These are phyloP conservation scores for Cadophora luteo-olivacea DNA, from an alignment of 2,329 filamentous ascomycete species.

Conservation along the genomic window DNA sequence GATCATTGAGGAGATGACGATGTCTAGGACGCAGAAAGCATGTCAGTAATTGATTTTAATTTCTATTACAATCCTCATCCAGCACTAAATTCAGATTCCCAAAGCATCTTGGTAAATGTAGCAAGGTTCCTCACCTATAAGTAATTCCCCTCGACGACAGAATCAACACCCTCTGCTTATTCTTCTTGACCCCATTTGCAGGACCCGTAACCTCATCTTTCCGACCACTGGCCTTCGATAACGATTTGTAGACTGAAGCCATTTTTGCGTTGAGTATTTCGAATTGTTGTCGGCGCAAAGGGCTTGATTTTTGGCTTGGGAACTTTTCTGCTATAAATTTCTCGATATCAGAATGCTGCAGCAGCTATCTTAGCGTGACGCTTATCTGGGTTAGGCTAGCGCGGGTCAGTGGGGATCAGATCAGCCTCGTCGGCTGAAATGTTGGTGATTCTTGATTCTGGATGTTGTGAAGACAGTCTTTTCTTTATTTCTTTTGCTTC, in stretches of 20 bases:
- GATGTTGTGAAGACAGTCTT: too few relatives aligned
- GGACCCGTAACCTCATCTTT: constrained; percentile 51
- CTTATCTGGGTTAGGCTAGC: neutral
- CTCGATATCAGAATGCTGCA: constrained; percentile 31
- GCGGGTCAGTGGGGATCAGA: neutral
- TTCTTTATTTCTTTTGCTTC: too few relatives aligned
- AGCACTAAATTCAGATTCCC: too few relatives aligned
- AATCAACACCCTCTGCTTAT: constrained; percentile 82
- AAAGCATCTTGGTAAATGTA: neutral
- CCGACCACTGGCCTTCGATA: constrained; percentile 65
- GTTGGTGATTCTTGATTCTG: neutral
- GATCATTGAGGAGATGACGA: constrained; percentile 89
- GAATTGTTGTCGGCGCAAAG: constrained; percentile 37
- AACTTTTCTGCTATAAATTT: constrained; percentile 26
- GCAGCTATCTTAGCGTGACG: constrained; percentile 35
- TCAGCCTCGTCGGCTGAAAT: constrained; percentile 22
- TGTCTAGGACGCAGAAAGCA: constrained; percentile 62
- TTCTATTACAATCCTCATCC: constrained; percentile 15
- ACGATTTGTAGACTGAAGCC: constrained; percentile 78
- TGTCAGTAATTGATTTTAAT: constrained; percentile 24
- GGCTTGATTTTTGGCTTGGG: constrained; percentile 27
- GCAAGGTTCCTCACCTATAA: constrained; percentile 64
- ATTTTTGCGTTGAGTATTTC: constrained; percentile 51
- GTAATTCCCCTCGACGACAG: constrained; percentile 93
- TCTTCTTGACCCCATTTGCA: constrained; percentile 61